Conservation (phyloP, 2,329 filamentous ascomycete genomes). For the Drechslera avenae region DNA sequence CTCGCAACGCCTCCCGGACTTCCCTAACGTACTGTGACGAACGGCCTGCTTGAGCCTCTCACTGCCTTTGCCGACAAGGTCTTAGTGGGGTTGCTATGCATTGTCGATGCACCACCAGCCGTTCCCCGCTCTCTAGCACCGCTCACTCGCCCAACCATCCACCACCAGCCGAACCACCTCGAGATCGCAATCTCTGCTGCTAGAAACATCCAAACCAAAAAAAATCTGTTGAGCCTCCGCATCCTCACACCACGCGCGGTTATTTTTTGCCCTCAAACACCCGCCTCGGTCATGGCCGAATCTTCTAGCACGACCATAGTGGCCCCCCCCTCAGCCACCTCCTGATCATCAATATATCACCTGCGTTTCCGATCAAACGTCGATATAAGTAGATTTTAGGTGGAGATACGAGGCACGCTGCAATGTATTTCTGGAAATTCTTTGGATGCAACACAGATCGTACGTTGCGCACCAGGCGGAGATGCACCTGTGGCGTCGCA, state of each 20-base stretch:
- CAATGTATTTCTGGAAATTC: slow-evolving; percentile 24
- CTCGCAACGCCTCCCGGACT: neutral
- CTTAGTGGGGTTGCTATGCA: slow-evolving; percentile 14
- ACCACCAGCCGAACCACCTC: slow-evolving; percentile 10
- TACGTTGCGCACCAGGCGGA: slow-evolving; percentile 4
- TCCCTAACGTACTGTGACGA: slow-evolving; percentile 7
- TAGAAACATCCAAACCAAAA: slow-evolving; percentile 2
- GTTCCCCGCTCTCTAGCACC: slow-evolving; percentile 19
- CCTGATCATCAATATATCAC: slow-evolving; percentile 18
- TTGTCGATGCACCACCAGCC: slow-evolving; percentile 13
- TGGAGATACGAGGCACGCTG: slow-evolving; percentile 17
- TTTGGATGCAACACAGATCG: slow-evolving; percentile 9
- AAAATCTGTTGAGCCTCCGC: slow-evolving; percentile 16
- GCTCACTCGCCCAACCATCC: slow-evolving; percentile 4
- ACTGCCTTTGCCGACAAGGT: slow-evolving; percentile 1
- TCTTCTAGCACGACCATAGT: slow-evolving; percentile 1
- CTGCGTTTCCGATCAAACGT: slow-evolving; percentile 6
- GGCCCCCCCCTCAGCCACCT: slow-evolving; percentile 22
- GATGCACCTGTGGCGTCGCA: slow-evolving; percentile 22
- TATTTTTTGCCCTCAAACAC: neutral
- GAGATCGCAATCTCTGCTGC: slow-evolving; percentile 14
- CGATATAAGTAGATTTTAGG: slow-evolving; percentile 16
- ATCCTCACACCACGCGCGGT: slow-evolving; percentile 2
- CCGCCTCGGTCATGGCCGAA: slow-evolving; percentile 13
- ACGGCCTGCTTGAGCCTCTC: slow-evolving; percentile 1